A percentile compares a stretch with the other conserved stretches of the same genome.
phyloP scores from a whole-genome alignment of 2,329 filamentous ascomycete species.

The Xylariaceae sp. region DNA sequence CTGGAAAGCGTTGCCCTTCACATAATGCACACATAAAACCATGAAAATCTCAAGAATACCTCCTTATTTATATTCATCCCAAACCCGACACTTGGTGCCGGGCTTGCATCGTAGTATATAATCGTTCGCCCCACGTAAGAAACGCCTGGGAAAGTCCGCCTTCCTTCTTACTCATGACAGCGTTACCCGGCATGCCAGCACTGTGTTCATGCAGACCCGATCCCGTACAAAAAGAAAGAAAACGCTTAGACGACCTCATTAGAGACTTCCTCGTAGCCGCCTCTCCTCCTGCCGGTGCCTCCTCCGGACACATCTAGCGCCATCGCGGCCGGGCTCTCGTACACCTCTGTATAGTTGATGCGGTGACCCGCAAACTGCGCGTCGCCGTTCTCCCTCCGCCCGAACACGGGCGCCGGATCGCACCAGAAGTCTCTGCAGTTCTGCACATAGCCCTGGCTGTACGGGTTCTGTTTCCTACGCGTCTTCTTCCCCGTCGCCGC shows the following conservation, averaged over 20 bases:
- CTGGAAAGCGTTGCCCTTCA: too few species aligned
- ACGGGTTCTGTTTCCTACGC: constrained; percentile 68
- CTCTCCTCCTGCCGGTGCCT: constrained; percentile 42
- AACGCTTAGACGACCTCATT: constrained; percentile 46
- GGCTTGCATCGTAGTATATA: too few species aligned
- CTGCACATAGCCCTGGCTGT: constrained; percentile 72
- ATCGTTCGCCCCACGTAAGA: too few species aligned
- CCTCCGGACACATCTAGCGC: constrained; percentile 39
- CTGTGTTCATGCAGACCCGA: too few species aligned
- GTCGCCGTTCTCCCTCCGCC: constrained; percentile 64
- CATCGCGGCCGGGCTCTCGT: constrained; percentile 75
- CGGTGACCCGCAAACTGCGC: constrained; percentile 71
- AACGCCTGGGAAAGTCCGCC: too few species aligned
- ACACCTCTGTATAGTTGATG: constrained; percentile 85
- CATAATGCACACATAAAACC: too few species aligned
- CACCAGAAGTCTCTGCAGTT: constrained; percentile 98
- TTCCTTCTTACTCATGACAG: background rate
- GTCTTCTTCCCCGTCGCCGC: constrained; percentile 52
- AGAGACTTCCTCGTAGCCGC: constrained; percentile 59
- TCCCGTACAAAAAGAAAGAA: background rate
- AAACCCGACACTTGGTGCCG: too few species aligned
- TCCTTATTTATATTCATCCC: too few species aligned
- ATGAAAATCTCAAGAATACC: too few species aligned
- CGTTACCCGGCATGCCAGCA: background rate
- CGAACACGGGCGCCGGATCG: constrained; percentile 77